Evolutionary conservation across 176 grass and related monocot species (phyloP), one percentile per base, ranked within the genome.

Genomic region (Elaeis guineensis): DNA sequence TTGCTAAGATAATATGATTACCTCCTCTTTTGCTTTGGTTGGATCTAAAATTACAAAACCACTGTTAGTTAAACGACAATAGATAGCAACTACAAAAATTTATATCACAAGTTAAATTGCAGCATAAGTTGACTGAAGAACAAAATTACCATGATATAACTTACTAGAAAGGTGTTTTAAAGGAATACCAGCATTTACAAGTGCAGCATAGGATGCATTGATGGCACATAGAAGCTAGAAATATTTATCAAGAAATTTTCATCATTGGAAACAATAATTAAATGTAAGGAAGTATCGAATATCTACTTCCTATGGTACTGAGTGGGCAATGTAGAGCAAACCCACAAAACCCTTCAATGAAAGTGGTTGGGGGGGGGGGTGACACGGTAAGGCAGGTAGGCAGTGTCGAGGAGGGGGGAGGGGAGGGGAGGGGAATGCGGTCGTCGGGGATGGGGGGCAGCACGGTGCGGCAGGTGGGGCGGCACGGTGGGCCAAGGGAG

Each of bases 111-210:
- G 25, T 24, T 66, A 29, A 52, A 82, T 23, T 60, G 28, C 16
- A 9, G 61, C n/a, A 58, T 23, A 63, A 50, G 52, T 55, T 11
- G 5, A 16, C 21, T 17, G 50, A 14, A 52, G 4, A 60, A 52
- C 44, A 84, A 24, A 55, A 4, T 21, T 62, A 57, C 4, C 24
- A 32, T 26, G 54, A 25, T 18, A 39, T n/a, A 69, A 63, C 63
- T 82, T 77, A 97, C 87, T 87, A 59, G 81, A 83, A 83, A 91
- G 84, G 66, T 88, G 75, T 69, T 91, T 97, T 69, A 97, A 72
- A 50, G 87, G 87, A 54, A 88, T 50, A 49, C 87, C 87, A 82
- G 87, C 81, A 78, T 88, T 80, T 63, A 73, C 61, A 78, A 90
- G 87, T 55, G 92, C 92, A 49, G 80, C 87, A 55, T 81, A 91